Conservation (phyloP, 352 stramenopile species). For the Pythium aquatile region DNA sequence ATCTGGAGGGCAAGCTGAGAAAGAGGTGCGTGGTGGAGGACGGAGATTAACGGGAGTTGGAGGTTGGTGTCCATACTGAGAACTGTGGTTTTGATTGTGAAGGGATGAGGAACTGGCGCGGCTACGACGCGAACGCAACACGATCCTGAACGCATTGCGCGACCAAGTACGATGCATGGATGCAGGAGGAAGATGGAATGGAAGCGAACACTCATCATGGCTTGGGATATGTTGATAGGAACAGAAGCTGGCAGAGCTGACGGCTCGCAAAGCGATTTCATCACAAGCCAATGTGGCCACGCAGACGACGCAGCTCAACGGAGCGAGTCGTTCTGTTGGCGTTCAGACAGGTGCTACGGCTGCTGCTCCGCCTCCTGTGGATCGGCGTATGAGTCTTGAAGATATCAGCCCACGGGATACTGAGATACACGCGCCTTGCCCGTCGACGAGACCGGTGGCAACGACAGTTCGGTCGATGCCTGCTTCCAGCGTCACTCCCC, state of each 20-base stretch:
- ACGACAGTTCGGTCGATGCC: background rate
- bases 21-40: conserved; percentile 32
- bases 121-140: conserved; percentile 62
- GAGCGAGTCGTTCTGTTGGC: background rate
- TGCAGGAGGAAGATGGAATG: background rate
- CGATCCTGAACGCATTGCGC: conserved; percentile 52
- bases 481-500: background rate
- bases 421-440: background rate
- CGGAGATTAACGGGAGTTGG: background rate
- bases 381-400: background rate
- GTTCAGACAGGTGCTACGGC: background rate
- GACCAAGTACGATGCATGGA: conserved; percentile 26
- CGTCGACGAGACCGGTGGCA: background rate
- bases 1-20: conserved; percentile 39
- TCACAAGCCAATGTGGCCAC: background rate
- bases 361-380: background rate
- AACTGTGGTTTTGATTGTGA: background rate
- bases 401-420: background rate
- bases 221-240: conserved; percentile 4
- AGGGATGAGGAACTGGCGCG: conserved; percentile 61
- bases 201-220: background rate
- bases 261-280: background rate
- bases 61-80: no score
- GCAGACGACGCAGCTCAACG: conserved; percentile 2
- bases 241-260: conserved; percentile 12